Evolutionary conservation across 768 basidiomycete genomes (phyloP).

Genomic region (Mycena maculata): DNA sequence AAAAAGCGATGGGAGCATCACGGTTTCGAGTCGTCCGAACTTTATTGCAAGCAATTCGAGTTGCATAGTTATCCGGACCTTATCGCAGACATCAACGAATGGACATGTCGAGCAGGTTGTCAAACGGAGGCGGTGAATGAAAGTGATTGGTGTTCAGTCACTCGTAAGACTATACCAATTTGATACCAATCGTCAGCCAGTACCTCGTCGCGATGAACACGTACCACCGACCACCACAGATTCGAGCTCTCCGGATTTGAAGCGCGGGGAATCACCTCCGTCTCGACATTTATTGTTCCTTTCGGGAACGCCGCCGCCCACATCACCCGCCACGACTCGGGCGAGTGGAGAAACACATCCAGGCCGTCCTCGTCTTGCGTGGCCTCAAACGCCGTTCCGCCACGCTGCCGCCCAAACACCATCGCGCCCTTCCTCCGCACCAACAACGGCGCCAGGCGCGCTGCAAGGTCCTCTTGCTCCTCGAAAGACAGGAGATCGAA

Average conservation of each 20-base stretch:
- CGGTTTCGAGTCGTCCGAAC: no score
- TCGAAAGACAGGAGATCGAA: conserved; percentile 2
- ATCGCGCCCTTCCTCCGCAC: not conserved
- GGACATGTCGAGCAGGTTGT: no score
- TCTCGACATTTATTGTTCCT: not conserved
- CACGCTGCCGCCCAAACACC: conserved; percentile 7
- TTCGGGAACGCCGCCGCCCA: not conserved
- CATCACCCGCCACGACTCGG: conserved; percentile 1
- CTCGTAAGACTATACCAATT: not conserved
- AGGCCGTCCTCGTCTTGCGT: not conserved
- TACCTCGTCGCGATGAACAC: not conserved
- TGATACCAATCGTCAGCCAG: no score
- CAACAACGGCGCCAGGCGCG: conserved; percentile 6
- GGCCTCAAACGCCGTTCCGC: not conserved
- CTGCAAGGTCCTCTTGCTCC: not conserved
- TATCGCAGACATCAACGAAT: no score
- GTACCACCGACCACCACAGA: conserved; percentile 10
- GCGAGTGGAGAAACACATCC: not conserved
- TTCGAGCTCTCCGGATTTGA: not conserved
- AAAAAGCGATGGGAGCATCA: no score
- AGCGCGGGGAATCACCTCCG: not conserved
- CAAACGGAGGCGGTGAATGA: no score
- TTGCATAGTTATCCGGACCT: no score
- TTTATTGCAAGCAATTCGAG: no score
- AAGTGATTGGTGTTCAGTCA: no score